Conservation (phyloP, 164 flowering plant genomes). For the Tinospora cordifolia region DNA sequence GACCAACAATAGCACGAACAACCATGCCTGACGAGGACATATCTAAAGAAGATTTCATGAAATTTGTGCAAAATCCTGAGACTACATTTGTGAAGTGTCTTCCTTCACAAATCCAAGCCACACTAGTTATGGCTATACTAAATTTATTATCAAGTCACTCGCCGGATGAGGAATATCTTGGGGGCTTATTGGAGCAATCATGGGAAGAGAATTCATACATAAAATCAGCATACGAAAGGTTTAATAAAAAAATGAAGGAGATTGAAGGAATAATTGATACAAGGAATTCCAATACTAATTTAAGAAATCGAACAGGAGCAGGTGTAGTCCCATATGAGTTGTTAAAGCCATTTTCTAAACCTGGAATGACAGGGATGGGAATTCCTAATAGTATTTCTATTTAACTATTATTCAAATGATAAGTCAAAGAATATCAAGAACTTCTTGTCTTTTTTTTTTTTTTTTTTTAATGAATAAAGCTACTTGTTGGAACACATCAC, state of each 20-base stretch:
- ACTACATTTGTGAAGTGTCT: constrained; percentile 16
- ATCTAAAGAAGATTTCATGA: constrained; percentile 12
- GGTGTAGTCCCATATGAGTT: constrained; percentile 37
- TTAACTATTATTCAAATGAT: neutral
- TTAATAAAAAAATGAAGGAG: constrained; percentile 23
- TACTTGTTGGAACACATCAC: no score
- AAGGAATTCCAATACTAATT: constrained; percentile 22
- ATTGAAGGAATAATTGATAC: constrained; percentile 32
- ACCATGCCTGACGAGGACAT: constrained; percentile 57
- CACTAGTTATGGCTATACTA: constrained; percentile 31
- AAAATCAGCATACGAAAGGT: constrained; percentile 25
- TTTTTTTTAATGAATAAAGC: no score
- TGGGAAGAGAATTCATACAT: constrained; percentile 24
- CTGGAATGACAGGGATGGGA: constrained; percentile 25
- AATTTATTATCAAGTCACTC: constrained; percentile 36
- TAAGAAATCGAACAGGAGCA: constrained; percentile 34
- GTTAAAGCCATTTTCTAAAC: constrained; percentile 29
- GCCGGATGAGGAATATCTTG: constrained; percentile 38
- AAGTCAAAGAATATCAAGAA: no score
- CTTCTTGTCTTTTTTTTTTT: no score
- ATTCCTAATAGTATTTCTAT: constrained; percentile 20
- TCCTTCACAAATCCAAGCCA: constrained; percentile 33
- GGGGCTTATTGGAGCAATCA: constrained; percentile 18
- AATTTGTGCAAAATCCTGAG: constrained; percentile 26
- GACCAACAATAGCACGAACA: constrained; percentile 54